Evolutionary conservation across 768 basidiomycete species (phyloP), one percentile per base, ranked within the genome.

Genomic region (Dacryopinax spathularia): DNA sequence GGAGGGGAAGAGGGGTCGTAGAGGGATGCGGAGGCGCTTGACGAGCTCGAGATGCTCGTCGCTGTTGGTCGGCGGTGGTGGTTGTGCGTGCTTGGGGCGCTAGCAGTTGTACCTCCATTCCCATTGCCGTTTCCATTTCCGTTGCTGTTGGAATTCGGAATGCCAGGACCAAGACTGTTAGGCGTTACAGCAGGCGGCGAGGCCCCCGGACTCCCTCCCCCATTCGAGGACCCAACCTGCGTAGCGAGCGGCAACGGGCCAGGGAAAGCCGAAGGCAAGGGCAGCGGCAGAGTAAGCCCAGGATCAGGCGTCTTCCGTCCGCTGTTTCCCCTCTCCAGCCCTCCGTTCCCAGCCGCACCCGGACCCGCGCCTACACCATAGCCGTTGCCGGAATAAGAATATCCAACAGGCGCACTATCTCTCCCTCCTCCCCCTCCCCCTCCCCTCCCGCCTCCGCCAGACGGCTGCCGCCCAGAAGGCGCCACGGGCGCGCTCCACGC

Each of bases 401-500:
- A n/a, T n/a, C n/a, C n/a, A n/a, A n/a, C n/a, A n/a, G n/a, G n/a
- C n/a, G n/a, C n/a, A n/a, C n/a, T n/a, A n/a, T n/a, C 48, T 13
- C 36, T 37, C 12, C 12, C 36, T 37, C 36, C 36, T 29, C 48
- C 48, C 43, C 13, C 43, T 7, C 43, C 43, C 48, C 25, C 48
- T 29, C 13, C 7, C 6, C 39, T 18, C 39, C 39, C n/a, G n/a
- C n/a, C n/a, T n/a, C n/a, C n/a, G n/a, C n/a, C n/a, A n/a, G n/a
- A n/a, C n/a, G n/a, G n/a, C n/a, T 41, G 18, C 6, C 39, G 18
- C 16, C 39, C 39, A 22, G 39, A 15, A 15, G 29, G 13, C 25
- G 48, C 6, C n/a, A n/a, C n/a, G n/a, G 48, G 48, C 25, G 48
- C 48, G 25, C 48, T 56, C 48, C 48, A 56, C 48, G 48, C 48